Base-by-base conservation (phyloP, 2,329 filamentous ascomycete genomes). In the Diaporthe citrichinensis region DNA sequence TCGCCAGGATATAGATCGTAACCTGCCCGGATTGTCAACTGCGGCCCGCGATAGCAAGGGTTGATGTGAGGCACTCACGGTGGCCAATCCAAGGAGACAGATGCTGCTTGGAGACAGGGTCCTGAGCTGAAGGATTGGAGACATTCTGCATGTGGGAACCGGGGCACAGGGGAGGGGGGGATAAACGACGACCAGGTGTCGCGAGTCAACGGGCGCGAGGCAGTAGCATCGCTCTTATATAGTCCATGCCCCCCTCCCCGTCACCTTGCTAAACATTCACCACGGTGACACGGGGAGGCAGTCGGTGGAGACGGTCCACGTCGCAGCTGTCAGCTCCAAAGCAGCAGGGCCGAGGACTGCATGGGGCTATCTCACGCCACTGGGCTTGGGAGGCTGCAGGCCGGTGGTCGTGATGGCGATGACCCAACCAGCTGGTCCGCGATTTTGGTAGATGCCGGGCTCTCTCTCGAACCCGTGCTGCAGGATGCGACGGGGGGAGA, bases 31-130 rank as follows among this genome's bases (percentile, higher is more conserved):
- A 25, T 20, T 12, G 25, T 73, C 41, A 69, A 28, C 58, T 23
- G 23, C 44, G 17, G 55, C 31, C 7, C 41, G 23, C 23, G 20
- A 17, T 10, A 7, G n/a, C 14, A 53, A 14, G 14, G 41, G 20
- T 20, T 41, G 31, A 17, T 20, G 34, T 12, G 10, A 46, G n/a
- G 23, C 6, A 73, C 74, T 39, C 39, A 76, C 71, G n/a, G 71
- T 57, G 23, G 62, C 74, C 36, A 73, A 65, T 46, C 74, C 74
- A 41, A 75, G n/a, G 9, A 75, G 68, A 31, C 67, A 59, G 39
- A 75, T 41, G 36, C 67, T 75, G 73, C 28, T 39, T 23, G 58
- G 31, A 55, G 55, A 34, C 15, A 62, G 58, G n/a, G 46, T 31
- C 20, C 34, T 53, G n/a, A 68, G 46, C 49, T 53, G 46, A 46